Conservation (phyloP, 73 alveolate species). For the Uronychia binucleata region DNA sequence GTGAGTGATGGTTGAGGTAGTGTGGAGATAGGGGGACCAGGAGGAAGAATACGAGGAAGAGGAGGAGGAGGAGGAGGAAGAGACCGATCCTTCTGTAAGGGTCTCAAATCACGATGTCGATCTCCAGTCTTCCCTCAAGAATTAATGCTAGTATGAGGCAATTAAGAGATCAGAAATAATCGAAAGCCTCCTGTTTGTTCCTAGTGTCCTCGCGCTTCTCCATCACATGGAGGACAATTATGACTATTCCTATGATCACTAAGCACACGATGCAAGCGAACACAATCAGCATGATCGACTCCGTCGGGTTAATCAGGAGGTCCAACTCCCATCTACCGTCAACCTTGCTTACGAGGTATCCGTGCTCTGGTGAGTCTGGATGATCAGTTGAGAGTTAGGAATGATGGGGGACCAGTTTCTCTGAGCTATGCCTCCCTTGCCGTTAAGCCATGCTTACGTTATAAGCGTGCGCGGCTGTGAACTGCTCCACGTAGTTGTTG, state of each 20-base stretch:
- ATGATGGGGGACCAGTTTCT: conserved; percentile 85
- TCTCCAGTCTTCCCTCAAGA: background rate
- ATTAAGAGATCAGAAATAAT: conserved; percentile 1
- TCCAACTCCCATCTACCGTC: conserved; percentile 69
- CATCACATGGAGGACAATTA: conserved; percentile 71
- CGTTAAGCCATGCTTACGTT: background rate
- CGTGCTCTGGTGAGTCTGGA: conserved; percentile 39
- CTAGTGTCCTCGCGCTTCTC: conserved; percentile 86
- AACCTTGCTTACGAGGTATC: conserved; percentile 6
- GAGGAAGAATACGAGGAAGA: no score
- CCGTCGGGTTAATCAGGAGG: conserved; percentile 82
- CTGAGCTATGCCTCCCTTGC: conserved; percentile 44
- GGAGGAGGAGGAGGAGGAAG: no score
- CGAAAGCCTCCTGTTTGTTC: conserved; percentile 25
- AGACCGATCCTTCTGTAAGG: no score
- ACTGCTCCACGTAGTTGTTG: conserved; percentile 85
- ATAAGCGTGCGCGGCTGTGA: conserved; percentile 64
- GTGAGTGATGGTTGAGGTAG: no score
- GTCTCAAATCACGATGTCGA: no score
- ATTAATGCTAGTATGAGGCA: background rate
- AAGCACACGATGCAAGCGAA: conserved; percentile 60
- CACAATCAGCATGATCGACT: conserved; percentile 61
- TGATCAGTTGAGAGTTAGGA: conserved; percentile 86
- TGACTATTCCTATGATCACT: conserved; percentile 66
- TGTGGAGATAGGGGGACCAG: no score